Evolutionary conservation across 2,329 filamentous ascomycete genomes (phyloP).

Genomic region (Aspergillus proliferans): DNA sequence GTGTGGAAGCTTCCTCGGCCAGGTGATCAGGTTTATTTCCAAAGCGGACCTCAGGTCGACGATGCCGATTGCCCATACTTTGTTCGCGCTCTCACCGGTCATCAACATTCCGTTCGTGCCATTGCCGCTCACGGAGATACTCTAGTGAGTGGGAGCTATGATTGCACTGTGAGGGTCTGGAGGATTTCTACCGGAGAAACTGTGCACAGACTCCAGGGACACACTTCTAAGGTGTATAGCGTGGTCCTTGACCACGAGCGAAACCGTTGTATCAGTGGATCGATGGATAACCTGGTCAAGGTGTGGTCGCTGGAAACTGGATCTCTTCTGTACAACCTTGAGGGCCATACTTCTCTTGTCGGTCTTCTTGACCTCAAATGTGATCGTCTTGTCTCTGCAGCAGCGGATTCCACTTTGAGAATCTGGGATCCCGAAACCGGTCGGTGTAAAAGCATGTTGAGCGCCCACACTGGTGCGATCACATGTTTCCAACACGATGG

Average conservation of each 20-base stretch:
- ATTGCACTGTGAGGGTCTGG: conserved; percentile 93
- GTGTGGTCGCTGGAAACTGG: conserved; percentile 93
- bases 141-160: conserved; percentile 94
- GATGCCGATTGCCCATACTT: conserved; percentile 89
- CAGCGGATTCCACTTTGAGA: conserved; percentile 86
- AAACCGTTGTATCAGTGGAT: conserved; percentile 93
- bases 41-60: conserved; percentile 65
- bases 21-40: conserved; percentile 69
- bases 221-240: conserved; percentile 91
- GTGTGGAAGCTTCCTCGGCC: conserved; percentile 90
- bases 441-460: conserved; percentile 81
- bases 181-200: conserved; percentile 92
- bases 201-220: conserved; percentile 75
- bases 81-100: conserved; percentile 76
- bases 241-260: conserved; percentile 88
- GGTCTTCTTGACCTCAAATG: conserved; percentile 84
- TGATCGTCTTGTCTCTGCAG: conserved; percentile 86
- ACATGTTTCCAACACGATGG: conserved; percentile 98
- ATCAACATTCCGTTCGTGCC: conserved; percentile 88
- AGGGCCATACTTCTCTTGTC: conserved; percentile 87
- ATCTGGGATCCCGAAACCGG: conserved; percentile 97
- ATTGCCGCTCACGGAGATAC: conserved; percentile 94
- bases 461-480: conserved; percentile 92
- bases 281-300: conserved; percentile 97
- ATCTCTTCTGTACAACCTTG: conserved; percentile 76